Base-by-base conservation (phyloP, 2,329 filamentous ascomycete genomes). In the Colletotrichum sp. region DNA sequence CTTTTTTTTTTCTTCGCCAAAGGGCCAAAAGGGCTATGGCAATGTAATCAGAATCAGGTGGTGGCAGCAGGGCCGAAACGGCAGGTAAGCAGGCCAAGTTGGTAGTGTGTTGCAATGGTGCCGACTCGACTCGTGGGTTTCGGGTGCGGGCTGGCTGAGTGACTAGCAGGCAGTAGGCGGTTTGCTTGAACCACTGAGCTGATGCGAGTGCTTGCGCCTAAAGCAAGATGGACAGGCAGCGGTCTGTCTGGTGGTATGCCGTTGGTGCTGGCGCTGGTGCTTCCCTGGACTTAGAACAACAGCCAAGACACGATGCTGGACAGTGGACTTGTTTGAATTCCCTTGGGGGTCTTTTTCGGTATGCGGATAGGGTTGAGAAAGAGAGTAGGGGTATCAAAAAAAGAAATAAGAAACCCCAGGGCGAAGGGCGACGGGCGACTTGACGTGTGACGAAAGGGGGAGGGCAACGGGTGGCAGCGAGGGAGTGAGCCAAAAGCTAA, bases 41-140 rank as follows among this genome's bases (percentile, higher is more conserved):
- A 28, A 48, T 48, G 66, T 68, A 60, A 60, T 59, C 52, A 22
- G 44, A 48, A 48, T 48, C 44, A 48, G 27, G 32, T 36, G 44
- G 65, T n/a, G 32, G 48, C 59, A 61, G 70, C 28, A 65, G 70
- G 27, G 44, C 52, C 59, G 32, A 27, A 68, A 59, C 64, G 57
- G 60, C 67, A 74, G 32, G 52, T 55, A 70, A 44, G 57, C 57
- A 73, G 22, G n/a, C 61, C 55, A 61, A 61, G 36, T 36, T 32
- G 61, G 44, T 66, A 60, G 72, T 13, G 44, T 72, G 72, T 67
- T 34, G 55, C 60, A 74, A 57, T 69, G 64, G 70, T 68, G 73
- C 64, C 70, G 57, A 68, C 59, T 76, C 59, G 70, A 60, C 70
- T 74, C 74, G 74, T 69, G 70, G 70, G 70, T 39, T 75, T 68